Conservation (phyloP, 345 rosid species). For the Lepidium aucheri region DNA sequence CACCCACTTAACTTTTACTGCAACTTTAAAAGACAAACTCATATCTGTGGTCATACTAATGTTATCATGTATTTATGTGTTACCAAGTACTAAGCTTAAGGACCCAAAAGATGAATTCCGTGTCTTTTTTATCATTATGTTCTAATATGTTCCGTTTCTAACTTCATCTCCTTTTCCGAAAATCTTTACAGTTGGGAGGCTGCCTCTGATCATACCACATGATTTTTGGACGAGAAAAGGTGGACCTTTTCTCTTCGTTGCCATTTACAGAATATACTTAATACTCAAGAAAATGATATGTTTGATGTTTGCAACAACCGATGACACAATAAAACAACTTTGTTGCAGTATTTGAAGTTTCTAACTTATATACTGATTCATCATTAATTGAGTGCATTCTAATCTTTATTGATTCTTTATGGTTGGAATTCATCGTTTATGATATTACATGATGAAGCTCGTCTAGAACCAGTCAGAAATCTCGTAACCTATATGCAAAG, state of each 20-base stretch:
- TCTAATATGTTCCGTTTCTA: neutral
- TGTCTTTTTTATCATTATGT: neutral
- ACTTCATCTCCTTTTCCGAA: neutral
- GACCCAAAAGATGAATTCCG: neutral
- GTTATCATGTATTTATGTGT: neutral
- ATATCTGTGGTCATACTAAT: neutral
- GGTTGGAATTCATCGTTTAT: constrained; percentile 12
- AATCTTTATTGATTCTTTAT: neutral
- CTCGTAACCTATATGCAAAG: constrained; percentile 18
- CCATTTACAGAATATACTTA: constrained; percentile 17
- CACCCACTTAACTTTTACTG: neutral
- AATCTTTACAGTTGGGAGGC: constrained; percentile 62
- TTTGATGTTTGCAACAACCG: neutral
- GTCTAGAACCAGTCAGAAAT: constrained; percentile 2
- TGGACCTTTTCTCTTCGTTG: neutral
- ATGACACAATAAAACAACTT: constrained; percentile 1
- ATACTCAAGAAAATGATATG: constrained; percentile 14
- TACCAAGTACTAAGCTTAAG: neutral
- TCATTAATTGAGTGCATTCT: neutral
- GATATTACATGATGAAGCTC: constrained; percentile 18
- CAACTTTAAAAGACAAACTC: neutral
- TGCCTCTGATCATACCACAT: constrained; percentile 38
- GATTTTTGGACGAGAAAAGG: constrained; percentile 10
- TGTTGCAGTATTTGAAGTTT: neutral
- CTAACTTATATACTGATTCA: neutral